Percentiles rank a stretch among this genome's conserved stretches.
These are phyloP conservation scores for Ceratobasidium sp. DNA, from an alignment of 1,284 basidiomycete species.

Conservation along the genomic window DNA sequence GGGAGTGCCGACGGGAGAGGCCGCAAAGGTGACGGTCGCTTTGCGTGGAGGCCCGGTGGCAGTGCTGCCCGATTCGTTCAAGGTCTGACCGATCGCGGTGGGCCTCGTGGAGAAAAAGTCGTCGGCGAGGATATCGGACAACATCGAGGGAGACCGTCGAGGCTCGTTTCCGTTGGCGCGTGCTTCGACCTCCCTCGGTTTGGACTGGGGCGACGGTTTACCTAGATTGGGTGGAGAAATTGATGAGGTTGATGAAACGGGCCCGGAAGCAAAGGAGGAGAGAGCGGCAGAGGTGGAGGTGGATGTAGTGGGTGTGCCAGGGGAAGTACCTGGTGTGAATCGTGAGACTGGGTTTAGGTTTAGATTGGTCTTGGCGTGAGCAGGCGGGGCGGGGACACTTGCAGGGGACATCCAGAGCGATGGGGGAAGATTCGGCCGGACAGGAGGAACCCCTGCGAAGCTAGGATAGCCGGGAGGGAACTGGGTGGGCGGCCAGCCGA, in stretches of 20 bases:
- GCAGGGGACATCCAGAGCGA: conserved; percentile 81
- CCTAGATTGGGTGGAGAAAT: conserved; percentile 50
- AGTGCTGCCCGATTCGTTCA: conserved; percentile 51
- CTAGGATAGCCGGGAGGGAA: conserved; percentile 13
- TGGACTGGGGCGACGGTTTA: conserved; percentile 44
- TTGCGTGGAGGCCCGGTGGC: conserved; percentile 53
- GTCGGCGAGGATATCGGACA: conserved; percentile 74
- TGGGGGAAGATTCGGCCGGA: conserved; percentile 61
- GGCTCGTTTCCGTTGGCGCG: conserved; percentile 43
- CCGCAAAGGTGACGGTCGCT: conserved; percentile 25
- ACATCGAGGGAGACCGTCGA: conserved; percentile 63
- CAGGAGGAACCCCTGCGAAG: neutral
- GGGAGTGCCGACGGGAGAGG: conserved; percentile 27
- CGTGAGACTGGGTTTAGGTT: neutral
- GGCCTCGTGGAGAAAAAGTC: conserved; percentile 62
- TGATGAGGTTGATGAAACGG: conserved; percentile 50
- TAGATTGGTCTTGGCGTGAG: neutral
- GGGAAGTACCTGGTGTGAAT: conserved; percentile 31
- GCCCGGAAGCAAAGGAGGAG: conserved; percentile 52
- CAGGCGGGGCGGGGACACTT: neutral
- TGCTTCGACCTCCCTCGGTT: conserved; percentile 19
- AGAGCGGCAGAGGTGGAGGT: conserved; percentile 60
- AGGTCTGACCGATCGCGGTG: conserved; percentile 49
- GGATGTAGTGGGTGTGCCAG: conserved; percentile 49
- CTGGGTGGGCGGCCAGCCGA: conserved; percentile 11